phyloP scores from a whole-genome alignment of 2,329 filamentous ascomycete species.

The Orbilia brochopaga region DNA sequence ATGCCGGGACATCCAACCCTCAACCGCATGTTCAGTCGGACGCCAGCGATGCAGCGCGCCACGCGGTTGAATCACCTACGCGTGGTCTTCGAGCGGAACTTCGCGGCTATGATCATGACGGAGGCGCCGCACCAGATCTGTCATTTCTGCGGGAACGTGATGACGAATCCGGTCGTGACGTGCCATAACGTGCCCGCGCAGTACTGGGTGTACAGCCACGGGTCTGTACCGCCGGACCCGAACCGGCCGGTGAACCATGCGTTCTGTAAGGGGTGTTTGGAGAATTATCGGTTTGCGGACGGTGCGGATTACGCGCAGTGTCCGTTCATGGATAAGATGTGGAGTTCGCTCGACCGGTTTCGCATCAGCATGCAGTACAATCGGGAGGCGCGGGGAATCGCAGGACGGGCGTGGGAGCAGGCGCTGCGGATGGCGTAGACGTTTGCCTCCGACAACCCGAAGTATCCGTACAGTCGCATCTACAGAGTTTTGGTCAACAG shows the following conservation, averaged over 20 bases:
- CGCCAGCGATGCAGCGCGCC: conserved; percentile 7
- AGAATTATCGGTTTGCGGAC: conserved; percentile 10
- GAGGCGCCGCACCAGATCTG: conserved; percentile 37
- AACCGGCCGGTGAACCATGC: conserved; percentile 21
- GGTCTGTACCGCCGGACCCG: conserved; percentile 6
- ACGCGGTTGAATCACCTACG: conserved; percentile 11
- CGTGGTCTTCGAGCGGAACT: conserved; percentile 23
- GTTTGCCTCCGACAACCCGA: too few relatives aligned
- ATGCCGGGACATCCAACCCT: conserved; percentile 4
- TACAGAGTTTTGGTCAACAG: too few relatives aligned
- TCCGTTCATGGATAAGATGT: conserved; percentile 22
- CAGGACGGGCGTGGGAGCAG: conserved; percentile 33
- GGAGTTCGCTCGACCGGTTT: conserved; percentile 14
- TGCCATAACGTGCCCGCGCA: conserved; percentile 21
- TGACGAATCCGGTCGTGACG: conserved; percentile 26
- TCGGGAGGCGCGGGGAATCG: conserved; percentile 20
- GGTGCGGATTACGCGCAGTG: conserved; percentile 18
- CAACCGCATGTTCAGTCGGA: conserved; percentile 1
- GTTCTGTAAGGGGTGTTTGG: conserved; percentile 29
- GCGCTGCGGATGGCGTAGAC: conserved; percentile 15
- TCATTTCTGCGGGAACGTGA: conserved; percentile 24
- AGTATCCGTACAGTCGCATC: too few relatives aligned
- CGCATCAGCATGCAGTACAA: conserved; percentile 9
- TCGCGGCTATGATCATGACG: neutral
- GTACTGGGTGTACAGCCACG: conserved; percentile 16